phyloP scores from a whole-genome alignment of 495 filamentous ascomycete genomes.

The Podospora didyma region DNA sequence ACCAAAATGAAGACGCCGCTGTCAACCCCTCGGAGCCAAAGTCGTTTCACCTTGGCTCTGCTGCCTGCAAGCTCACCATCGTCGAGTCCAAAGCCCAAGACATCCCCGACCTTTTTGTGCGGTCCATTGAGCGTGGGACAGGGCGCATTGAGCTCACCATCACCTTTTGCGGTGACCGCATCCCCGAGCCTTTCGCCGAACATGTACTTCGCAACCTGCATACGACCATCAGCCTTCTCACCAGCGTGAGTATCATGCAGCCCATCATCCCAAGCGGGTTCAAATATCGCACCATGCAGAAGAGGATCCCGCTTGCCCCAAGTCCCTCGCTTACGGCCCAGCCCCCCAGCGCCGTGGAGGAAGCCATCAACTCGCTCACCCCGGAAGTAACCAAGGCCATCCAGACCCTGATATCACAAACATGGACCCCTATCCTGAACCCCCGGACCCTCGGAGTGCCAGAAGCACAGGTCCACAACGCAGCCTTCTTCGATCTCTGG shows the following conservation, averaged over 20 bases:
- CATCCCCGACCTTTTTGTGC: constrained; percentile 38
- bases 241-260: constrained; percentile 37
- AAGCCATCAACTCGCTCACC: constrained; percentile 13
- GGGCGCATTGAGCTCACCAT: constrained; percentile 35
- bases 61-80: constrained; percentile 35
- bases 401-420: constrained; percentile 33
- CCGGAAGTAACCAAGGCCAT: constrained; percentile 27
- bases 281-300: constrained; percentile 29
- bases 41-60: constrained; percentile 37
- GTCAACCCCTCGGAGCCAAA: constrained; percentile 28
- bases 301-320: constrained; percentile 34
- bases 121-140: constrained; percentile 28
- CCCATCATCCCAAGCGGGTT: constrained; percentile 34
- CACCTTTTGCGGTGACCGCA: constrained; percentile 38
- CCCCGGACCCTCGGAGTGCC: constrained; percentile 36
- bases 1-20: constrained; percentile 35
- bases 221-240: constrained; percentile 36
- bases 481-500: constrained; percentile 48
- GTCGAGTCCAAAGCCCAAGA: constrained; percentile 36
- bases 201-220: constrained; percentile 40
- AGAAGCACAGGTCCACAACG: constrained; percentile 37
- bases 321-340: constrained; percentile 15
- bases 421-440: constrained; percentile 40
- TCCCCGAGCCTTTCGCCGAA: constrained; percentile 35
- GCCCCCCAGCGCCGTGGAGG: constrained; percentile 13